phyloP scores from a whole-genome alignment of 345 rosid species.

The Erodium maritimum region DNA sequence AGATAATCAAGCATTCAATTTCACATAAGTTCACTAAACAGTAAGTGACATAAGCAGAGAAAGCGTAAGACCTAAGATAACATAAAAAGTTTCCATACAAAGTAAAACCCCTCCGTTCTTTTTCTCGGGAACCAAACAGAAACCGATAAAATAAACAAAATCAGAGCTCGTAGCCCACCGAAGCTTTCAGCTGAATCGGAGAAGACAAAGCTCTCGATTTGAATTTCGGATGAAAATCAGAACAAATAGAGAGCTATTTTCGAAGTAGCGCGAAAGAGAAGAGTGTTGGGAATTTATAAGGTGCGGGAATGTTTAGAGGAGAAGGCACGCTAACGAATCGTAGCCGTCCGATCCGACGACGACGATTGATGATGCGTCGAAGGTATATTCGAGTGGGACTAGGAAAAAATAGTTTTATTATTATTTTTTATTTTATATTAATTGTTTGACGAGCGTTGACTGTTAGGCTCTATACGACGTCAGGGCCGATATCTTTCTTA shows the following conservation, averaged over 20 bases:
- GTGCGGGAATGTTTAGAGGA: not conserved
- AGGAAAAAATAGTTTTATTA: no score
- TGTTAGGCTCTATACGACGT: not conserved
- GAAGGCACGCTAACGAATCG: not conserved
- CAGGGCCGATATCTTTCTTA: no score
- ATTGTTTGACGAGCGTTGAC: not conserved
- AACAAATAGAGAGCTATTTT: not conserved
- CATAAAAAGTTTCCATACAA: not conserved
- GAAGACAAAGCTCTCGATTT: not conserved
- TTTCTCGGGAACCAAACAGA: not conserved
- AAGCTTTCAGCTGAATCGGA: not conserved
- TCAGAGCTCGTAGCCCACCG: not conserved
- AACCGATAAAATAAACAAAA: no score
- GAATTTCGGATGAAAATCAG: no score
- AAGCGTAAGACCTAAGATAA: slow-evolving; percentile 3
- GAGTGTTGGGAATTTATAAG: not conserved
- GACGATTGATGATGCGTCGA: not conserved
- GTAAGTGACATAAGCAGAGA: not conserved
- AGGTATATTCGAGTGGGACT: not conserved
- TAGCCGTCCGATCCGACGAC: not conserved
- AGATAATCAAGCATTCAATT: slow-evolving; percentile 1
- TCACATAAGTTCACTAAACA: not conserved
- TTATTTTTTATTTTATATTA: no score
- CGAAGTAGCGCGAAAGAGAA: no score
- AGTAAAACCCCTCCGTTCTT: not conserved